Evolutionary conservation across 805 yeast species (phyloP), one percentile per base, ranked within the genome.

Genomic region (Sugiyamaella lignohabitans): DNA sequence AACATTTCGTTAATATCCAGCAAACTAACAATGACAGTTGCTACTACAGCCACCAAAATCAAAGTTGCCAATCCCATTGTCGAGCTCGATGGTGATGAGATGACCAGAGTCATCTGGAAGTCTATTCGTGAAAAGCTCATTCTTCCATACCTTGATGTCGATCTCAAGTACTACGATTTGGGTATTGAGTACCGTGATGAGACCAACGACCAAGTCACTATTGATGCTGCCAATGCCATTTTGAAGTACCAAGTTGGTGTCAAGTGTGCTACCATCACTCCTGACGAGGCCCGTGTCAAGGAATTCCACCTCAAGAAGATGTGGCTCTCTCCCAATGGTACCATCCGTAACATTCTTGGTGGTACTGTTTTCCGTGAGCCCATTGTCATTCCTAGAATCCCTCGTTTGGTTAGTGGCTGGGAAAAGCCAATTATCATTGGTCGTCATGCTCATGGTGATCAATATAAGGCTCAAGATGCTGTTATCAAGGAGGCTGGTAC

Each of bases 241-340:
- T 71, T 80, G 66, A 78, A 88, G 67, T 83, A 87, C 66, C 85
- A 87, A 46, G 98, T 91, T 48, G 98, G 95, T 24, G 87, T 91
- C 58, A 91, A 91, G 72, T 91, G 98, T 72, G 98, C 98, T 48
- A 91, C 98, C 44, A 91, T 91, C 66, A 91, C 98, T n/a, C 97
- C 98, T 5, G 69, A 66, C 49, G 98, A 91, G 72, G 93, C 87
- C 41, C 80, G 98, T 61, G 97, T 91, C 45, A 73, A 85, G 67
- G 98, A 91, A 68, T 91, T 87, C 68, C 71, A 76, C 47, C 76
- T 91, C 67, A 88, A 91, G 72, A 84, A 88, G 67, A 91, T 91
- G 98, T 91, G 97, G 97, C 75, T 84, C 50, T 87, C 96, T 14
- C 98, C 98, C 54, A 91, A 91, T 69, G 98, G 98, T 51, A 91